These are phyloP conservation scores for Peronosclerospora sorghi DNA, from an alignment of 352 stramenopile species.

Conservation along the genomic window DNA sequence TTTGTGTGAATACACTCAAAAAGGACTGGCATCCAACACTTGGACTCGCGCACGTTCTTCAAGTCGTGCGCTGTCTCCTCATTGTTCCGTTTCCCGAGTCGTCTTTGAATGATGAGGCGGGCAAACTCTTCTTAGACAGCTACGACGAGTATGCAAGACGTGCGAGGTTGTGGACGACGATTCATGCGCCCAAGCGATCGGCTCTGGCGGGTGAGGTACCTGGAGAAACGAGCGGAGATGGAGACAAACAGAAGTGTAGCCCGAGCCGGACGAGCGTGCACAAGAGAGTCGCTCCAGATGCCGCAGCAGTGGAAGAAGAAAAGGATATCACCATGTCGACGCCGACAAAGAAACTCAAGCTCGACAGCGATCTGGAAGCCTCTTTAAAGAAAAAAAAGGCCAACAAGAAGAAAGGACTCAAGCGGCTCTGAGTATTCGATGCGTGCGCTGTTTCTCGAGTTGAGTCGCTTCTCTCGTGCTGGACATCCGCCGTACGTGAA, in stretches of 20 bases:
- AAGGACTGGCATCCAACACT: constrained; percentile 94
- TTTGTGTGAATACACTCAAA: constrained; percentile 99
- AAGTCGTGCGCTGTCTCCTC: constrained; percentile 97
- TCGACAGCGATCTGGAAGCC: constrained; percentile 19
- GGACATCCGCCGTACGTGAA: no score
- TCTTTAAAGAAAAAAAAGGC: constrained; percentile 56
- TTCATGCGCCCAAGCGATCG: constrained; percentile 73
- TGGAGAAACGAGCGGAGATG: constrained; percentile 15
- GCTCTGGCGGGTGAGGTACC: constrained; percentile 11
- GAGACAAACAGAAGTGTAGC: constrained; percentile 6
- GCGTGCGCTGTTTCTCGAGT: neutral
- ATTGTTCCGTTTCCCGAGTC: constrained; percentile 99
- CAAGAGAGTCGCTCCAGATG: constrained; percentile 15
- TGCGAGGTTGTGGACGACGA: constrained; percentile 83
- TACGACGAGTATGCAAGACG: constrained; percentile 95
- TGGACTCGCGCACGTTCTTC: constrained; percentile 93
- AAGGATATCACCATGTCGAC: constrained; percentile 10
- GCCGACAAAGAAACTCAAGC: constrained; percentile 36
- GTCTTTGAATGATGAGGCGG: constrained; percentile 98
- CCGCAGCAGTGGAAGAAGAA: constrained; percentile 2
- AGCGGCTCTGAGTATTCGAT: constrained; percentile 30
- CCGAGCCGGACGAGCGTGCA: constrained; percentile 1
- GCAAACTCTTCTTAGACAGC: constrained; percentile 97
- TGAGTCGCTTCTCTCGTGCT: neutral
- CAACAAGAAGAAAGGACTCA: constrained; percentile 62